Evolutionary conservation across 345 rosid genomes (phyloP).

Genomic region (Populus tremula): DNA sequence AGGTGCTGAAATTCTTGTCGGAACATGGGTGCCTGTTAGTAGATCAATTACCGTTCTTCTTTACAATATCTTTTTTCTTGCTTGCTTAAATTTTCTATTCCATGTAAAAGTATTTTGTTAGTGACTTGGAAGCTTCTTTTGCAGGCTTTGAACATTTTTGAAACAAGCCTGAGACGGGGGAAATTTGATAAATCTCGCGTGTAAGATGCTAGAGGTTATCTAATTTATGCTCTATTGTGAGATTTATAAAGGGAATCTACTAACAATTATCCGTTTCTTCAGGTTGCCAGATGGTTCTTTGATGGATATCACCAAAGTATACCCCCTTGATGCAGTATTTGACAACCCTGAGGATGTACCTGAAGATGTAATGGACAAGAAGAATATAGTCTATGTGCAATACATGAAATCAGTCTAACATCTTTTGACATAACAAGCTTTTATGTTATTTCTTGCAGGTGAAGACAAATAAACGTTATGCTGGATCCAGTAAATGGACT

Average conservation of each 20-base stretch:
- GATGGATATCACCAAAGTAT: conserved; percentile 88
- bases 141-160: conserved; percentile 91
- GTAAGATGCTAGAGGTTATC: conserved; percentile 48
- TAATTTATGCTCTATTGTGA: neutral
- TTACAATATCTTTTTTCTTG: neutral
- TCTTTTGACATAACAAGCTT: conserved; percentile 1
- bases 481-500: conserved; percentile 93
- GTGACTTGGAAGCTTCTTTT: conserved; percentile 27
- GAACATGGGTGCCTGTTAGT: conserved; percentile 99
- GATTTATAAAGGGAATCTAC: conserved; percentile 1
- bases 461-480: conserved; percentile 80
- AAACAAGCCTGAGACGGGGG: conserved; percentile 89
- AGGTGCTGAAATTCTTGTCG: conserved; percentile 94
- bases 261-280: conserved; percentile 20
- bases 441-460: conserved; percentile 45
- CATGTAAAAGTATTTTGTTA: neutral
- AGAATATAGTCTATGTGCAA: neutral
- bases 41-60: neutral
- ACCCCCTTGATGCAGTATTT: conserved; percentile 88
- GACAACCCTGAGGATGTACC: conserved; percentile 84
- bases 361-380: conserved; percentile 68
- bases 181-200: conserved; percentile 87
- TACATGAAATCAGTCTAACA: neutral
- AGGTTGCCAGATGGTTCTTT: conserved; percentile 91
- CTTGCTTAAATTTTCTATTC: neutral